phyloP scores from a whole-genome alignment of 179 eudicot species.

The Spergularia azorica region DNA sequence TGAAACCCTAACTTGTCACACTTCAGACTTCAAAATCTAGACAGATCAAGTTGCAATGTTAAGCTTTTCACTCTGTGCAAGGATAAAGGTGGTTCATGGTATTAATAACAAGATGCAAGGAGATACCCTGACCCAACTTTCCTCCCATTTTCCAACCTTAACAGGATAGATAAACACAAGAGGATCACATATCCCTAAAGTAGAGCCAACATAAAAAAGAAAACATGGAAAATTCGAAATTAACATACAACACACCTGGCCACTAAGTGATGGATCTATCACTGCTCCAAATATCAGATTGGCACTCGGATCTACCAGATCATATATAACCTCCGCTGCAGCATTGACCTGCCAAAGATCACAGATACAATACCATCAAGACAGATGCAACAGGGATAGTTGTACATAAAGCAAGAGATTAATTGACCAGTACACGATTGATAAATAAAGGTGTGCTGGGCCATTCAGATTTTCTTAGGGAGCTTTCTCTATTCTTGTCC shows the following conservation, averaged over 20 bases:
- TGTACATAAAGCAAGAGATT: neutral
- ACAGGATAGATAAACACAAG: neutral
- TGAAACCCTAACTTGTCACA: neutral
- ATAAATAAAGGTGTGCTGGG: neutral
- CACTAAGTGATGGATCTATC: constrained; percentile 80
- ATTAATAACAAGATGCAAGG: no score
- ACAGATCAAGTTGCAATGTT: neutral
- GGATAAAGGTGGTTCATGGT: neutral
- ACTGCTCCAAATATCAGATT: constrained; percentile 98
- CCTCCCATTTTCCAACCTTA: neutral
- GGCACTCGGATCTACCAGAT: constrained; percentile 96
- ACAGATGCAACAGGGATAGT: neutral
- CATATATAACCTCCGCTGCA: constrained; percentile 98
- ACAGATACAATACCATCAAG: constrained; percentile 1
- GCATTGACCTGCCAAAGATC: constrained; percentile 73
- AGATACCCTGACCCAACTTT: no score
- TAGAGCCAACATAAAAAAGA: no score
- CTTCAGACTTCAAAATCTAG: neutral
- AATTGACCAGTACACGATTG: no score
- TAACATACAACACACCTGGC: constrained; percentile 50
- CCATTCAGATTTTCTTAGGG: neutral
- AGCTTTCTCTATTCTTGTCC: neutral
- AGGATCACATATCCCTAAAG: neutral
- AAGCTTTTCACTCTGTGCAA: neutral
- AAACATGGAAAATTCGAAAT: neutral